phyloP scores from a whole-genome alignment of 371 early-diverging fungal species.

The Mucor piriformis region DNA sequence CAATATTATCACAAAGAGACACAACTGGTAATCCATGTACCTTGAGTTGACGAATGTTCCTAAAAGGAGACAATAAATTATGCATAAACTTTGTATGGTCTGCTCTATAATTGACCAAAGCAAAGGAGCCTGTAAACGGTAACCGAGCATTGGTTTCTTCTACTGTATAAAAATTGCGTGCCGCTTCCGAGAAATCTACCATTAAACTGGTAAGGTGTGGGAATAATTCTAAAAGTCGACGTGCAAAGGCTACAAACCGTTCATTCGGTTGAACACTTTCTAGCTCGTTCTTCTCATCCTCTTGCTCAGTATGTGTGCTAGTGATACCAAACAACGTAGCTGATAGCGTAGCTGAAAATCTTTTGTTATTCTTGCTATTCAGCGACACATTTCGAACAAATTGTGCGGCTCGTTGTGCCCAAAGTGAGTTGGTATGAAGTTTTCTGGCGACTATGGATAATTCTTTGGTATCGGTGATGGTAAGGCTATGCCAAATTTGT shows the following conservation, averaged over 20 bases:
- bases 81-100: slow-evolving; percentile 15
- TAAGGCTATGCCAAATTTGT: slow-evolving; percentile 22
- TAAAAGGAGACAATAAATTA: slow-evolving; percentile 22
- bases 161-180: slow-evolving; percentile 5
- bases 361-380: not conserved
- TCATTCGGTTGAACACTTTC: not conserved
- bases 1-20: slow-evolving; percentile 32
- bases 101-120: slow-evolving; percentile 24
- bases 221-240: slow-evolving; percentile 12
- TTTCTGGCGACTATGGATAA: slow-evolving; percentile 10
- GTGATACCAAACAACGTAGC: slow-evolving; percentile 25
- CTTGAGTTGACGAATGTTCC: slow-evolving; percentile 15
- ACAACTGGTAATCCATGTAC: slow-evolving; percentile 23
- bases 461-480: slow-evolving; percentile 14
- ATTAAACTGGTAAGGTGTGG: slow-evolving; percentile 20
- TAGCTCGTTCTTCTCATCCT: slow-evolving; percentile 3
- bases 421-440: slow-evolving; percentile 16
- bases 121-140: slow-evolving; percentile 20
- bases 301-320: slow-evolving; percentile 7
- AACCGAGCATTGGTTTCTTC: not conserved
- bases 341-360: slow-evolving; percentile 6
- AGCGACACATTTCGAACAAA: slow-evolving; percentile 24
- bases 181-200: slow-evolving; percentile 15
- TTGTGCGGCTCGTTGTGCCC: slow-evolving; percentile 21
- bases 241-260: slow-evolving; percentile 13